These are phyloP conservation scores for Clitopilus passeckerianus DNA, from an alignment of 768 basidiomycete species.

Conservation along the genomic window DNA sequence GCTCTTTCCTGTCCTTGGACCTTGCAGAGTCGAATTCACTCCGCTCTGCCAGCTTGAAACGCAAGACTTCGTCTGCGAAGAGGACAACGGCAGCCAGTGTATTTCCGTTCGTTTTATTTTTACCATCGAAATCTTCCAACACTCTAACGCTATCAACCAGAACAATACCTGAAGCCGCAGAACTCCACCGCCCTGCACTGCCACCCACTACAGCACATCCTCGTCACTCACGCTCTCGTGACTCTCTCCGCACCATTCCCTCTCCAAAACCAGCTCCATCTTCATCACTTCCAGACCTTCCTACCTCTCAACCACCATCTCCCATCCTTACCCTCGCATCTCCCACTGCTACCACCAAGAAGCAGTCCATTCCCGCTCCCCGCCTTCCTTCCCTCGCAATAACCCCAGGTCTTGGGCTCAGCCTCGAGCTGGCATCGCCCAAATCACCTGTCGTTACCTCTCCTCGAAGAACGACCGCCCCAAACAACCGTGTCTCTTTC, in stretches of 20 bases:
- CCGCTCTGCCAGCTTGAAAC: slow-evolving; percentile 32
- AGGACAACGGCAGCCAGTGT: slow-evolving; percentile 3
- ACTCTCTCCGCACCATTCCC: slow-evolving; percentile 44
- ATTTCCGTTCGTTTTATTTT: slow-evolving; percentile 17
- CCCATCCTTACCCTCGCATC: slow-evolving; percentile 1
- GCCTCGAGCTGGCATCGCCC: slow-evolving; percentile 13
- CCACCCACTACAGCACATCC: slow-evolving; percentile 17
- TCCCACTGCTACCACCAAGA: slow-evolving; percentile 4
- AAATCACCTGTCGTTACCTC: slow-evolving; percentile 15
- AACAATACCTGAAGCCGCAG: slow-evolving; percentile 15
- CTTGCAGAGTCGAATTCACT: slow-evolving; percentile 49
- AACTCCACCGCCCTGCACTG: not conserved
- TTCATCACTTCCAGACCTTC: slow-evolving; percentile 41
- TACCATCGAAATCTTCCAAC: slow-evolving; percentile 1
- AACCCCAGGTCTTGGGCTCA: slow-evolving; percentile 19
- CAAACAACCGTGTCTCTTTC: slow-evolving; percentile 13
- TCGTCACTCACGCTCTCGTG: slow-evolving; percentile 21
- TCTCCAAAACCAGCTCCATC: slow-evolving; percentile 60
- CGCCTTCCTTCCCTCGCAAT: slow-evolving; percentile 26
- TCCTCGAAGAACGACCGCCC: slow-evolving; percentile 8
- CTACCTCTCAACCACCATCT: slow-evolving; percentile 13
- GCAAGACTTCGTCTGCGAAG: slow-evolving; percentile 16
- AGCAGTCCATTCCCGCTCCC: slow-evolving; percentile 15
- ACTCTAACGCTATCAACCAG: slow-evolving; percentile 11
- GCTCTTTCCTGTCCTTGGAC: slow-evolving; percentile 68